These are phyloP conservation scores for Ensete ventricosum DNA, from an alignment of 176 grass and related monocot species.

Conservation along the genomic window DNA sequence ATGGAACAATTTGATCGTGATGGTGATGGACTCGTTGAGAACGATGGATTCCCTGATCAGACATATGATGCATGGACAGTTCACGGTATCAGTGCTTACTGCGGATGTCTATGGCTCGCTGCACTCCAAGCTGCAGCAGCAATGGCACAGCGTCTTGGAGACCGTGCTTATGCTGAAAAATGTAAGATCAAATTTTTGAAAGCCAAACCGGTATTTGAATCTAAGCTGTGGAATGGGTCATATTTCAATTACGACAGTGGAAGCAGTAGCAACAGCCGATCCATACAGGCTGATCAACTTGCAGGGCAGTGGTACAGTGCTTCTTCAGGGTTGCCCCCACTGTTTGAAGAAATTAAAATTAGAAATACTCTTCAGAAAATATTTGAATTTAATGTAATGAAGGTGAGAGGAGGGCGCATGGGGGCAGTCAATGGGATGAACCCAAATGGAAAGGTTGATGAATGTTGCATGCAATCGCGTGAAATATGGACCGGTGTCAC, in stretches of 20 bases:
- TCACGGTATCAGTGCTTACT: slow-evolving; percentile 79
- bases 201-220: slow-evolving; percentile 70
- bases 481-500: slow-evolving; percentile 99
- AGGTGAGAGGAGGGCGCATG: slow-evolving; percentile 88
- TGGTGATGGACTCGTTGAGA: slow-evolving; percentile 77
- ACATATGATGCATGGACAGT: slow-evolving; percentile 97
- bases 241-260: slow-evolving; percentile 97
- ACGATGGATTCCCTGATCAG: slow-evolving; percentile 97
- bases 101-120: slow-evolving; percentile 89
- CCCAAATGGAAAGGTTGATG: slow-evolving; percentile 88
- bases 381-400: slow-evolving; percentile 97
- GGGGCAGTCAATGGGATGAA: slow-evolving; percentile 87
- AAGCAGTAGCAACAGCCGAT: slow-evolving; percentile 53
- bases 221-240: slow-evolving; percentile 79
- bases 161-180: slow-evolving; percentile 64
- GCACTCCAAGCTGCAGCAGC: slow-evolving; percentile 78
- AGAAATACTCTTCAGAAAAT: slow-evolving; percentile 78
- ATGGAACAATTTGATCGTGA: slow-evolving; percentile 93
- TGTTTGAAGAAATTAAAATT: slow-evolving; percentile 75
- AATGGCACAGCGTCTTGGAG: slow-evolving; percentile 65
- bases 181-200: slow-evolving; percentile 75
- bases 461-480: slow-evolving; percentile 90
- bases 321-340: slow-evolving; percentile 58
- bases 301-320: slow-evolving; percentile 89
- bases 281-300: slow-evolving; percentile 90